Evolutionary conservation across 2,329 filamentous ascomycete species (phyloP), one percentile per base, ranked within the genome.

Genomic region (Huntiella omanensis): DNA sequence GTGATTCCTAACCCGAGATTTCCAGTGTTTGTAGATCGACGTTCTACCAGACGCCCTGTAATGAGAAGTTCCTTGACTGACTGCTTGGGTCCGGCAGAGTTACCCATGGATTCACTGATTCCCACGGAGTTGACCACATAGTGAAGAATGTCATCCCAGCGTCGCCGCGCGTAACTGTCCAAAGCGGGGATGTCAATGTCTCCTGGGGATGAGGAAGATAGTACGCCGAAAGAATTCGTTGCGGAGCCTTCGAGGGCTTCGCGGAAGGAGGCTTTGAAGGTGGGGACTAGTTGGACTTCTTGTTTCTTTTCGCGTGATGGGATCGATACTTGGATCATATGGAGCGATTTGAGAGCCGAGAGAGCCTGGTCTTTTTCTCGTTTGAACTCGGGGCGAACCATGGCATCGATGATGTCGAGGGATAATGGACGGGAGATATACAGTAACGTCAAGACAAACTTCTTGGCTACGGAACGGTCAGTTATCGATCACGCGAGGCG

Each of bases 101-200:
- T 62, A 15, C 63, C 37, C 62, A 12, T 65, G 15, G 19, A 40
- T 8, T 50, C 64, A 57, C 55, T 67, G 59, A 51, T 73, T 1
- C 73, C 77, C 6, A 82, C 79, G 50, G 75, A 80, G 49, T 80
- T 83, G 15, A 98, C 91, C 59, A 98, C 87, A 57, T 86, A 98
- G 60, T 95, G 91, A 41, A 98, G 63, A 22, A 98, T 94, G 19
- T 85, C 82, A 61, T 98, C 92, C 87, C 91, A 98, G 58, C 93
- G 87, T 55, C 73, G 75, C 46, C 83, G 75, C 4, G 91, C 86
- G 62, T 88, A 92, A 22, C 77, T 71, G 57, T 98, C 91, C 48
- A 98, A 71, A 54, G 82, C 84, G 1, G 71, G 57, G 8, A 86
- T 62, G 49, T 80, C 76, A 42, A 91, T 73, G 42, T 75, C 71